Base-by-base conservation (phyloP, 352 stramenopile genomes). In the Pythium sukuiense region DNA sequence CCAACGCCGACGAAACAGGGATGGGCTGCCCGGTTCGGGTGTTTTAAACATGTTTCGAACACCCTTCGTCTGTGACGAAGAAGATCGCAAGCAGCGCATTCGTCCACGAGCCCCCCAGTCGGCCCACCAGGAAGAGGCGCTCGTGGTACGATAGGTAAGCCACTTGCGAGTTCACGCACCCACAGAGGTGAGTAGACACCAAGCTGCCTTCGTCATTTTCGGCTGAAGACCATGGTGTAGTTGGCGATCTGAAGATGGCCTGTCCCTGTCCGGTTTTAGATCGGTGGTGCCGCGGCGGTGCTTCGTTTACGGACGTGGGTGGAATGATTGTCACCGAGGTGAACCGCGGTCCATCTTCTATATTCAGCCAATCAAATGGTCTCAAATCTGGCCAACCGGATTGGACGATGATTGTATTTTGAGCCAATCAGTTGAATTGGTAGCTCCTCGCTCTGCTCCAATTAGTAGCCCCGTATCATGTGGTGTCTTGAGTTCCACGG, bases 31-130 rank as follows among this genome's bases (percentile, higher is more conserved):
- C 60, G 39, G 52, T 60, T 55, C 52, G n/a, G 6, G 1, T 48
- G 62, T 63, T 70, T 70, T 11, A 69, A 43, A 59, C 55, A 33
- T 61, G 39, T 62, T 52, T 53, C 4, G 29, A 68, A 59, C 49
- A 32, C 18, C 8, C 16, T 14, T 27, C 45, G 45, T 14, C 9
- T 7, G n/a, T 3, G 45, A 52, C 0, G n/a, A n/a, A 52, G 13
- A 30, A 52, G 45, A 52, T 52, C 45, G 45, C 45, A 52, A 49
- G 26, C 41, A 49, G 41, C 12, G 39, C 39, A 43, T 43, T 26
- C 41, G 41, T 49, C 41, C 0, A 49, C 41, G 41, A 27, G 6
- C 2, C 35, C 8, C 35, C 11, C 5, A 35, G 0, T 18, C 16
- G 26, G 6, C 2, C 35, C 8, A 7, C 11, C 5, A 35, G 5